These are phyloP conservation scores for Paulownia fortunei DNA, from an alignment of 257 asterid species.

Conservation along the genomic window DNA sequence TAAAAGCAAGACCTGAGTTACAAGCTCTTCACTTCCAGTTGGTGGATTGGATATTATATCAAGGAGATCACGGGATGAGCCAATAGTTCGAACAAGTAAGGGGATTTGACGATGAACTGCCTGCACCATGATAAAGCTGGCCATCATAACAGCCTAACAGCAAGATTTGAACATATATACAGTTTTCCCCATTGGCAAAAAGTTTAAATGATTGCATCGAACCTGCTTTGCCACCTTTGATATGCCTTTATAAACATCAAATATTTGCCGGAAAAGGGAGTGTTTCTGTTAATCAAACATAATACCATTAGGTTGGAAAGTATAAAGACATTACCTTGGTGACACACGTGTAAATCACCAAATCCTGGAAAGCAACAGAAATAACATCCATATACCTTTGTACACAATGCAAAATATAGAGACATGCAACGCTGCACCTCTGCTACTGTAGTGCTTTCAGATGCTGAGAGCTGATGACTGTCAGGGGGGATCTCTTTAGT, in stretches of 20 bases:
- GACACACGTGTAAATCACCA: conserved; percentile 19
- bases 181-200: background rate
- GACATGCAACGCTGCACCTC: conserved; percentile 91
- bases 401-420: conserved; percentile 92
- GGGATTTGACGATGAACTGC: conserved; percentile 88
- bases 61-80: conserved; percentile 84
- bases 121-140: conserved; percentile 54
- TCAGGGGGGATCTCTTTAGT: conserved; percentile 53
- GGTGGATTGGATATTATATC: conserved; percentile 81
- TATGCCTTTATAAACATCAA: conserved; percentile 63
- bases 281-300: conserved; percentile 72
- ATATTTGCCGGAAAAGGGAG: conserved; percentile 81
- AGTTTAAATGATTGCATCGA: conserved; percentile 25
- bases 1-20: conserved; percentile 63
- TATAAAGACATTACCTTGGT: background rate
- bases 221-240: conserved; percentile 87
- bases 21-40: conserved; percentile 79
- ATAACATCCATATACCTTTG: conserved; percentile 65
- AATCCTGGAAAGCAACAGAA: conserved; percentile 23
- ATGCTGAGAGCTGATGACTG: conserved; percentile 49
- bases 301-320: conserved; percentile 22
- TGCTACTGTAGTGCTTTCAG: conserved; percentile 63
- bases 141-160: conserved; percentile 31
- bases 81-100: conserved; percentile 90
- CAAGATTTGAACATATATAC: conserved; percentile 22